These are phyloP conservation scores for Fusarium floridanum DNA, from an alignment of 2,329 filamentous ascomycete genomes.

Conservation along the genomic window DNA sequence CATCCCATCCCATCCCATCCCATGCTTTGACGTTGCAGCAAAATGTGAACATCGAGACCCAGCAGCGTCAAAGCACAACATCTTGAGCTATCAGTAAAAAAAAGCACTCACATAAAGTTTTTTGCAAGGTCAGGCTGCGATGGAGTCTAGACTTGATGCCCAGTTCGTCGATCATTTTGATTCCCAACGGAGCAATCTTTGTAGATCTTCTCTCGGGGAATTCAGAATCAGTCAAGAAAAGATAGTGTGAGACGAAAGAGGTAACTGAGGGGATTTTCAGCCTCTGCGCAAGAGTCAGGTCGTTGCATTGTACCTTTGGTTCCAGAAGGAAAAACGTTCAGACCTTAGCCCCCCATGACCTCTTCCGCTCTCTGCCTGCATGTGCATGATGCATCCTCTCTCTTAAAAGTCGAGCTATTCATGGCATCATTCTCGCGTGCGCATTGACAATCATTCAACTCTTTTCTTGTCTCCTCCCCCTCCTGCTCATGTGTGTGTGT, in stretches of 20 bases:
- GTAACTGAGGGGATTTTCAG: neutral
- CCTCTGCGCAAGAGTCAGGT: neutral
- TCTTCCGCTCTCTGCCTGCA: neutral
- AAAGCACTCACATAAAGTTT: constrained; percentile 1
- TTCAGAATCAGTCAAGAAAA: neutral
- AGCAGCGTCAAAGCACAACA: constrained; percentile 24
- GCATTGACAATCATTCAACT: constrained; percentile 20
- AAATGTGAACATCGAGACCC: neutral
- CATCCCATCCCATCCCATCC: neutral
- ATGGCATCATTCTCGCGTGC: constrained; percentile 20
- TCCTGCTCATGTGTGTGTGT: neutral
- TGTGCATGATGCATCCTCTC: constrained; percentile 1
- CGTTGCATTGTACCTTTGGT: neutral
- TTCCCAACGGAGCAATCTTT: neutral
- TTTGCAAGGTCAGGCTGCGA: constrained; percentile 5
- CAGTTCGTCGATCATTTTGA: constrained; percentile 35
- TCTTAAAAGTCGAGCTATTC: neutral
- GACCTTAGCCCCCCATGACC: neutral
- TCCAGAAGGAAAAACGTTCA: neutral
- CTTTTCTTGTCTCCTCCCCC: constrained; percentile 4
- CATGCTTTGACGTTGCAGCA: constrained; percentile 32
- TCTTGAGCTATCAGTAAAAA: neutral
- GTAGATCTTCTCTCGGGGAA: neutral
- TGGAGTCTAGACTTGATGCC: constrained; percentile 30
- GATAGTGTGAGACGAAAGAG: neutral